Evolutionary conservation across 148 eudicot genomes (phyloP).

Genomic region (Chenopodium album): DNA sequence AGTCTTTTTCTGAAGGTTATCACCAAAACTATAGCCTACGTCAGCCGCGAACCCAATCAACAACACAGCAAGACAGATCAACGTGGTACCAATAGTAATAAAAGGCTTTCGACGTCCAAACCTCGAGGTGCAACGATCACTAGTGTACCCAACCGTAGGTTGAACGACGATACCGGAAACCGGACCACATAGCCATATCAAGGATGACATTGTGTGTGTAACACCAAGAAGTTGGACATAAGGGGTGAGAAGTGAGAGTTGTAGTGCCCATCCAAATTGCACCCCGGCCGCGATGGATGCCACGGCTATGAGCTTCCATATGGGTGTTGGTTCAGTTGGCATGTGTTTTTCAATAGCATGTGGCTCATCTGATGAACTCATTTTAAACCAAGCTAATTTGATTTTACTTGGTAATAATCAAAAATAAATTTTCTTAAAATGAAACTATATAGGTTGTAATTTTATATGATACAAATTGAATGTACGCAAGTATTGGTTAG

Average conservation of each 20-base stretch:
- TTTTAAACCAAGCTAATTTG: neutral
- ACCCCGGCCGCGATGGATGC: constrained; percentile 77
- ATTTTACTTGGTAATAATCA: neutral
- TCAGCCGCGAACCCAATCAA: constrained; percentile 81
- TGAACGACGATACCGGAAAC: constrained; percentile 77
- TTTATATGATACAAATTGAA: neutral
- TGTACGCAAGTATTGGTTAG: neutral
- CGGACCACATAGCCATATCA: constrained; percentile 94
- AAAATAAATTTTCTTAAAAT: neutral
- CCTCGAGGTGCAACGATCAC: constrained; percentile 48
- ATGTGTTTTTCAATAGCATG: neutral
- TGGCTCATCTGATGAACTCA: constrained; percentile 26
- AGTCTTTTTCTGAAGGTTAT: constrained; percentile 21
- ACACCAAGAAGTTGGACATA: constrained; percentile 69
- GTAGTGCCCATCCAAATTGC: constrained; percentile 87
- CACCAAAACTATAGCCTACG: constrained; percentile 56
- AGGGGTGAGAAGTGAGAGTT: constrained; percentile 72
- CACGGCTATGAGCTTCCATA: constrained; percentile 41
- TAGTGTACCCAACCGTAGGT: constrained; percentile 68
- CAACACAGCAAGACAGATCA: constrained; percentile 51
- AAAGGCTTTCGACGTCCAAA: constrained; percentile 83
- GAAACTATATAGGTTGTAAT: neutral
- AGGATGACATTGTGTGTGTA: constrained; percentile 58
- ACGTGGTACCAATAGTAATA: constrained; percentile 48
- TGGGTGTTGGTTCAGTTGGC: constrained; percentile 12